Evolutionary conservation across 1,139 yeast species (phyloP), one percentile per base, ranked within the genome.

Genomic region (Sugiyamaella grinbergsii): DNA sequence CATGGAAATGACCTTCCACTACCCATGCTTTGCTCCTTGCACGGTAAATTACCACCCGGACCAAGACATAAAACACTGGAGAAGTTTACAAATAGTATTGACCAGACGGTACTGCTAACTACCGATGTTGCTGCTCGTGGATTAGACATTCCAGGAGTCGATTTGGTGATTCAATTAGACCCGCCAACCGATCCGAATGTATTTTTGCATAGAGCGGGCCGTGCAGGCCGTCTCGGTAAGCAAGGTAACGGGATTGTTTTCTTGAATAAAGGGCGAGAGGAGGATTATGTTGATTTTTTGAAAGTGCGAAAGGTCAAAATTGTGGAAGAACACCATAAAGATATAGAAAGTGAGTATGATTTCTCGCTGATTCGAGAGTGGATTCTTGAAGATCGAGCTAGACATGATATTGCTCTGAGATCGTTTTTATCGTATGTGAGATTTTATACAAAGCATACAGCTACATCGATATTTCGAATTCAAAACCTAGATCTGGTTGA

Each of bases 101-200:
- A 68, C 3, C 47, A 36, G n/a, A 20, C 42, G 10, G 79, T 90
- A 0, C 68, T 91, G 19, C 72, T 91, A 71, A 70, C 74, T 2
- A 71, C 74, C 1, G 74, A 71, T 55, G 72, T 71, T 10, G 96
- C 97, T 1, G 96, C 96, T 0, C 76, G 98, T 67, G 98, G 98
- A 38, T 80, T 91, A 28, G 98, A 91, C 71, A 82, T 90, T 28
- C 95, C 96, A 1, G 93, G 89, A 53, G 96, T 90, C 13, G 97
- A 91, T 62, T 70, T 90, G 34, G 96, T 90, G 3, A 72, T 90
- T 7, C 97, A 90, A 65, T 60, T 89, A 34, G 96, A 90, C 57
- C 95, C 97, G 2, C 97, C 98, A 0, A 85, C 91, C 0, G 95
- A 88, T 59, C 88, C 96, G 0, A 93, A 85, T 61, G 82, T 86